Conservation (phyloP, 345 rosid species). For the Pugionium dolabratum region DNA sequence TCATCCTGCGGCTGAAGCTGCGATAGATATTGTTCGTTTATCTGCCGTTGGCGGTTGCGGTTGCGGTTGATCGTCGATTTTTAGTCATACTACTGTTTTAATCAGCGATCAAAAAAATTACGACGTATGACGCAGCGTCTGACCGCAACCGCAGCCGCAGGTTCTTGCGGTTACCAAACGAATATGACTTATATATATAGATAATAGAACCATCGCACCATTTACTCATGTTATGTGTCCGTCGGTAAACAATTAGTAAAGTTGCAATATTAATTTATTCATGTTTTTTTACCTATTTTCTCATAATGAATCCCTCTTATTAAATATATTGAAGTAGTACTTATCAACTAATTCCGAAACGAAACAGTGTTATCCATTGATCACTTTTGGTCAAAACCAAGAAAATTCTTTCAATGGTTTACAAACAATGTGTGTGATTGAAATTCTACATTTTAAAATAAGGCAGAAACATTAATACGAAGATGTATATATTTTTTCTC, state of each 20-base stretch:
- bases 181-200: no score
- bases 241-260: background rate
- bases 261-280: constrained; percentile 20
- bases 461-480: background rate
- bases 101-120: no score
- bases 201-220: no score
- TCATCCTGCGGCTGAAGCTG: no score
- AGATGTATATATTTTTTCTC: background rate
- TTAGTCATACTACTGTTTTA: no score
- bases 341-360: constrained; percentile 16
- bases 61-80: no score
- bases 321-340: constrained; percentile 2
- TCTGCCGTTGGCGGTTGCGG: no score
- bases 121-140: no score
- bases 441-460: background rate
- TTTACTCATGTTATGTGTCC: background rate
- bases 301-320: constrained; percentile 3
- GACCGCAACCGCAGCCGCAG: no score
- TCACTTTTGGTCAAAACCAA: constrained; percentile 35
- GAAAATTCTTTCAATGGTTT: constrained; percentile 13
- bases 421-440: constrained; percentile 12
- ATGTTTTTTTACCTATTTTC: background rate
- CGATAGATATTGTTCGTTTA: no score
- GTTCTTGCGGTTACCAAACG: no score
- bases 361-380: constrained; percentile 6